Evolutionary conservation across 495 filamentous ascomycete genomes (phyloP), one percentile per base, ranked within the genome.

Genomic region (Tuber magnatum): DNA sequence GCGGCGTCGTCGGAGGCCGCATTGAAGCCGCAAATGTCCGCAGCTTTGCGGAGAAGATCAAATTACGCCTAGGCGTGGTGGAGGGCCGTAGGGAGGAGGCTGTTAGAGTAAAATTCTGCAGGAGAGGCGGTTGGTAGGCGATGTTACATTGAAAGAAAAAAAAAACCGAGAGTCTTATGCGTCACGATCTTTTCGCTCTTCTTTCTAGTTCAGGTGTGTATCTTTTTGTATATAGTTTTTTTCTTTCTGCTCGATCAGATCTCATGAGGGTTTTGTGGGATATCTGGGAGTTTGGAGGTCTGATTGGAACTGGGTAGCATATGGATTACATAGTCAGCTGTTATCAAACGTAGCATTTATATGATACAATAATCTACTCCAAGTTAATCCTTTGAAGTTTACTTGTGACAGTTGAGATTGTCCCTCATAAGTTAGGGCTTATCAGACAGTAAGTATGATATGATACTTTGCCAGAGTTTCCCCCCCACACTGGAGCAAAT

Each of bases 1-100:
- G 35, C 24, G 70, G 75, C 5, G 75, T 74, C 12, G 28, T 46
- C 35, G 77, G 71, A n/a, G 48, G 51, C 22, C 72, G 68, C 18
- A 75, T 74, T 0, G 78, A 80, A 32, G 16, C 48, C n/a, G 69
- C 46, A 16, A 70, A 42, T 51, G 69, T 80, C 9, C 74, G 71
- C 44, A 68, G 41, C 71, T 76, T 80, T 70, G 79, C 74, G 42
- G 79, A 80, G 77, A 73, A 80, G 74, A 41, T 77, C 56, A 80
- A 74, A 70, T 42, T 80, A 65, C 76, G 72, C 61, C 74, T 80
- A 65, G 79, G 71, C 3, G 18, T 44, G n/a, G 73, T 80, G 4
- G n/a, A 20, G 46, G 70, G 70, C 2, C 35, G 38, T 39, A 65
- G 76, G 0, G 76, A 70, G 46, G 75, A 71, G 38, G 70, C 71